Conservation (phyloP, 495 filamentous ascomycete genomes). For the Penicillium angulare region DNA sequence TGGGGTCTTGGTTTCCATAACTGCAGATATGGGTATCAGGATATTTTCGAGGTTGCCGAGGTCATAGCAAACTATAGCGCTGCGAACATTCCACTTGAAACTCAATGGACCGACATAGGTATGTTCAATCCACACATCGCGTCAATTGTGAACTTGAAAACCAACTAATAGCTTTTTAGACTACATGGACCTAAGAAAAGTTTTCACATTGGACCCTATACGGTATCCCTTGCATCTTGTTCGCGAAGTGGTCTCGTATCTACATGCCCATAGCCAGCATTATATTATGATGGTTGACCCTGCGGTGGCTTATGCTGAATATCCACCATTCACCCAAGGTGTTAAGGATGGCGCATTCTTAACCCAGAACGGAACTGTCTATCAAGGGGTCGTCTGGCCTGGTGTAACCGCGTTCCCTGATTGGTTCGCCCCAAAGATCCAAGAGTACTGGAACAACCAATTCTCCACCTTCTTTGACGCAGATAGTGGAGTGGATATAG, state of each 20-base stretch:
- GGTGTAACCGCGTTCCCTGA: slow-evolving; percentile 26
- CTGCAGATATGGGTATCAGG: slow-evolving; percentile 55
- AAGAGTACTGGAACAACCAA: slow-evolving; percentile 23
- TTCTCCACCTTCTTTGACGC: slow-evolving; percentile 11
- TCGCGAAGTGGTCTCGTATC: slow-evolving; percentile 15
- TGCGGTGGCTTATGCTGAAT: slow-evolving; percentile 13
- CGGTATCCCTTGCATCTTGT: slow-evolving; percentile 10
- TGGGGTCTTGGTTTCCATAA: slow-evolving; percentile 57
- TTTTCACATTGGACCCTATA: slow-evolving; percentile 24
- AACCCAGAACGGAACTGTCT: slow-evolving; percentile 15
- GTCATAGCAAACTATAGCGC: slow-evolving; percentile 48
- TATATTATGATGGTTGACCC: slow-evolving; percentile 27
- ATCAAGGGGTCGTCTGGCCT: slow-evolving; percentile 23
- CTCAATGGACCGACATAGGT: slow-evolving; percentile 54
- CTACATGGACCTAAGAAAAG: slow-evolving; percentile 22
- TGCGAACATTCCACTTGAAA: slow-evolving; percentile 54
- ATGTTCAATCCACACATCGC: background rate
- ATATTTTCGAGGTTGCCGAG: slow-evolving; percentile 45
- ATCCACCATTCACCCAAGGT: slow-evolving; percentile 9
- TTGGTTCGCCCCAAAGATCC: slow-evolving; percentile 20
- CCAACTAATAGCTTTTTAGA: background rate
- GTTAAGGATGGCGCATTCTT: slow-evolving; percentile 18
- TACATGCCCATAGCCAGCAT: slow-evolving; percentile 19
- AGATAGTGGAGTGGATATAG: slow-evolving; percentile 15
- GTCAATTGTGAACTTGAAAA: no score